Evolutionary conservation across 108 stramenopile species (phyloP).

Genomic region (Heterococcus sp.): DNA sequence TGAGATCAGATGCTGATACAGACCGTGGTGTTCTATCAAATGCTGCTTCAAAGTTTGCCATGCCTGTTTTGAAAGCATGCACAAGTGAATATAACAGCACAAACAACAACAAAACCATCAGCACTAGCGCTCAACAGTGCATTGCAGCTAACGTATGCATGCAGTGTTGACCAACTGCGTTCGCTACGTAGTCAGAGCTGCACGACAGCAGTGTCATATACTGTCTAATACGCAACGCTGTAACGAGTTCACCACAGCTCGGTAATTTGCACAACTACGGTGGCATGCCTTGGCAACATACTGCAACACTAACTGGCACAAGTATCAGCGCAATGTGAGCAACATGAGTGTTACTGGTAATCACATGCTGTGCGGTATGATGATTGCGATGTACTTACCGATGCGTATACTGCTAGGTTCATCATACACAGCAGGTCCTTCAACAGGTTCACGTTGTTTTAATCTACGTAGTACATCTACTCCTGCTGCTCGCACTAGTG

Average conservation of each 20-base stretch:
- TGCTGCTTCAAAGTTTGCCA: slow-evolving; percentile 40
- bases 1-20: slow-evolving; percentile 19
- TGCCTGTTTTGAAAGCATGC: slow-evolving; percentile 17
- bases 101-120: neutral
- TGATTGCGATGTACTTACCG: neutral
- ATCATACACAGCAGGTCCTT: slow-evolving; percentile 15
- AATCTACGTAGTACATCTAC: slow-evolving; percentile 51
- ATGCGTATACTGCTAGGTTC: neutral
- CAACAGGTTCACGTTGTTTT: slow-evolving; percentile 2
- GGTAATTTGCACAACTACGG: neutral
- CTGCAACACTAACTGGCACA: neutral
- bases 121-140: neutral
- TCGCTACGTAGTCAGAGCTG: neutral
- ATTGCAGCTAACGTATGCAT: neutral
- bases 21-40: slow-evolving; percentile 16
- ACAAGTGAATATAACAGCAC: neutral
- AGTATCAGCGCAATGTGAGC: neutral
- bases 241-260: neutral
- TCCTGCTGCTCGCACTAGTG: slow-evolving; percentile 60
- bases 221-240: neutral
- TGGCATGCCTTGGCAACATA: neutral
- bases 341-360: neutral
- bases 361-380: no score
- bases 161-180: no score
- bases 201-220: neutral